A percentile compares a stretch with the other conserved stretches of the same genome.
phyloP scores from a whole-genome alignment of 1,139 yeast species.

The Magnusiomyces paraingens region DNA sequence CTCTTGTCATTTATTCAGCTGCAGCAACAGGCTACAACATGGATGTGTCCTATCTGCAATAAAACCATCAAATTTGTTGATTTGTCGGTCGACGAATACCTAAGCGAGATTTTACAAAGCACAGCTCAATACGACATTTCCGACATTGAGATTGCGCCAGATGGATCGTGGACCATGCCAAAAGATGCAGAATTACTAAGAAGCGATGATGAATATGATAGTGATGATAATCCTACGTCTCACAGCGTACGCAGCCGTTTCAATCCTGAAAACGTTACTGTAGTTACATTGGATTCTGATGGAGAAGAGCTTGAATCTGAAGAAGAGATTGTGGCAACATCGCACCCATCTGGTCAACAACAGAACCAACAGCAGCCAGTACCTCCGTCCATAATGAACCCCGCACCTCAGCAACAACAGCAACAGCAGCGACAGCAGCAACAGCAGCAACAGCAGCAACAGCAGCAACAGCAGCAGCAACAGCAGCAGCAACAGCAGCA shows the following conservation, averaged over 20 bases:
- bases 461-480: background rate
- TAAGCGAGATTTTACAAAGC: conserved; percentile 12
- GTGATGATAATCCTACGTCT: conserved; percentile 57
- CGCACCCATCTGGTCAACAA: background rate
- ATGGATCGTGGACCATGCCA: conserved; percentile 34
- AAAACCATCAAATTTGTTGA: conserved; percentile 28
- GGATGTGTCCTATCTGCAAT: conserved; percentile 40
- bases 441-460: background rate
- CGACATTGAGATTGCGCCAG: conserved; percentile 33
- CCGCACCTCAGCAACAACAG: background rate
- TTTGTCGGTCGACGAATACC: conserved; percentile 36
- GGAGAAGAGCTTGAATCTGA: conserved; percentile 10
- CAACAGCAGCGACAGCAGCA: background rate
- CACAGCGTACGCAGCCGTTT: conserved; percentile 40
- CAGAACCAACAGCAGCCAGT: background rate
- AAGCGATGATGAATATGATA: conserved; percentile 18
- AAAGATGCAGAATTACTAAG: conserved; percentile 12
- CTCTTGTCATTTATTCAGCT: conserved; percentile 34
- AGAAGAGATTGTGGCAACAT: conserved; percentile 1
- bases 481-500: conserved; percentile 1
- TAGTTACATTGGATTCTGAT: conserved; percentile 11
- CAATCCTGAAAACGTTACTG: conserved; percentile 30
- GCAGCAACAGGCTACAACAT: conserved; percentile 39
- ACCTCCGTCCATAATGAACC: conserved; percentile 3
- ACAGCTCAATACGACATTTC: conserved; percentile 22